Conservation (phyloP, 495 filamentous ascomycete species). For the Trichoderma orchidacearum region DNA sequence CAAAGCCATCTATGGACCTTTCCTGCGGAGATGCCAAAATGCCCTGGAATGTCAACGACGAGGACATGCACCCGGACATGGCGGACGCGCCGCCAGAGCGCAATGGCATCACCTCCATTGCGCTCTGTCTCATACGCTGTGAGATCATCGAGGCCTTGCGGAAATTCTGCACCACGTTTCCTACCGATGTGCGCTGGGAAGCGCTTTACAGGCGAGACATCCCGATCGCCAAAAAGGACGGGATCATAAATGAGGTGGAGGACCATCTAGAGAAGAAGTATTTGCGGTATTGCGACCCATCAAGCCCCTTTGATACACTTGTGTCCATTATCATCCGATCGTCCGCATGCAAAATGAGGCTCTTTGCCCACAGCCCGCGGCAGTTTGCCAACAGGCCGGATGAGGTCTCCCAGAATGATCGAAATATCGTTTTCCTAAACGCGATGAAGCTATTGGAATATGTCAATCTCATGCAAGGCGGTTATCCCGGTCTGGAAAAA, state of each 20-base stretch:
- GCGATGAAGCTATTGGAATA: slow-evolving; percentile 15
- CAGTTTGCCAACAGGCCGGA: slow-evolving; percentile 10
- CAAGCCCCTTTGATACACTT: slow-evolving; percentile 15
- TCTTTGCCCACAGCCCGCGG: slow-evolving; percentile 16
- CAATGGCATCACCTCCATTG: slow-evolving; percentile 7
- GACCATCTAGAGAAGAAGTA: slow-evolving; percentile 5
- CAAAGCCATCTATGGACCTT: slow-evolving; percentile 43
- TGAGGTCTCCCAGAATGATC: slow-evolving; percentile 10
- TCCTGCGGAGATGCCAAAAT: slow-evolving; percentile 5
- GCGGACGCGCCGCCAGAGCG: slow-evolving; percentile 10
- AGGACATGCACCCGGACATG: slow-evolving; percentile 18
- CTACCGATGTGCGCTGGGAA: slow-evolving; percentile 15
- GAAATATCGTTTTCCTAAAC: slow-evolving; percentile 12
- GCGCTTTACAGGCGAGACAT: slow-evolving; percentile 21
- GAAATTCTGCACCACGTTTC: not conserved
- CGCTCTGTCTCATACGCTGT: slow-evolving; percentile 7
- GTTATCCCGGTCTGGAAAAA: slow-evolving; percentile 9
- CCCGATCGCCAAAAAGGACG: slow-evolving; percentile 18
- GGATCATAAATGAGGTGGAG: slow-evolving; percentile 5
- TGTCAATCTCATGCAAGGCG: slow-evolving; percentile 9
- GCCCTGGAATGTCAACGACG: slow-evolving; percentile 26
- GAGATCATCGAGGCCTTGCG: slow-evolving; percentile 8
- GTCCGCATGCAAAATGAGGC: slow-evolving; percentile 15
- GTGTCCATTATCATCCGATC: slow-evolving; percentile 23
- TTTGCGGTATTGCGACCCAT: slow-evolving; percentile 8